Conservation (phyloP, 768 basidiomycete species). For the Pulveroboletus sp. region DNA sequence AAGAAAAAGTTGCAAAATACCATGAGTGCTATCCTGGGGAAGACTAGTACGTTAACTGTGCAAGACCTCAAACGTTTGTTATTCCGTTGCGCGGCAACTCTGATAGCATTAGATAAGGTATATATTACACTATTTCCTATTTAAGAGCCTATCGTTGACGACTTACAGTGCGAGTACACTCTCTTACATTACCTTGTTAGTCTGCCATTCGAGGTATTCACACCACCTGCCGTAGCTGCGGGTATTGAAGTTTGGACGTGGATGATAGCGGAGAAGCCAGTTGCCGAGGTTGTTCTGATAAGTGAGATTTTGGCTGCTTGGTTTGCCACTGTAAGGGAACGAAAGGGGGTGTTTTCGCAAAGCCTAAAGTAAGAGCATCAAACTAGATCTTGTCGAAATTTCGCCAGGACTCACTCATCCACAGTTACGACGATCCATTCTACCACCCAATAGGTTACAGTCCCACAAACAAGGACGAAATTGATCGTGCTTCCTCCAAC, state of each 20-base stretch:
- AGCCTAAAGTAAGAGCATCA: constrained; percentile 65
- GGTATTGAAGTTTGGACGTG: constrained; percentile 97
- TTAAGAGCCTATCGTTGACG: constrained; percentile 5
- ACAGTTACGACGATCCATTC: constrained; percentile 87
- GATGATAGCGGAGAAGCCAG: constrained; percentile 85
- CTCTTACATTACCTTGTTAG: constrained; percentile 84
- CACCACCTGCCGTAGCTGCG: constrained; percentile 78
- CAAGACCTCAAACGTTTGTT: constrained; percentile 83
- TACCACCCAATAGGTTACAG: constrained; percentile 81
- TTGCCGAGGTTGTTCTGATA: constrained; percentile 80
- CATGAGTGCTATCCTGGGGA: constrained; percentile 64
- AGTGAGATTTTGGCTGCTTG: constrained; percentile 85
- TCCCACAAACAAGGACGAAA: constrained; percentile 82
- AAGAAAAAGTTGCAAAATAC: constrained; percentile 66
- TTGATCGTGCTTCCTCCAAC: constrained; percentile 66
- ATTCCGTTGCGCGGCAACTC: constrained; percentile 80
- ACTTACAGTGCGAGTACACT: constrained; percentile 74
- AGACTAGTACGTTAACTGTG: constrained; percentile 70
- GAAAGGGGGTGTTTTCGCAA: constrained; percentile 81
- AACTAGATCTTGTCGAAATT: not conserved
- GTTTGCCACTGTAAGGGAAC: constrained; percentile 74
- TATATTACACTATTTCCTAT: not conserved
- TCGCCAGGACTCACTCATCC: constrained; percentile 4
- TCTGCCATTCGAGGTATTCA: constrained; percentile 87
- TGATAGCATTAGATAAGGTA: constrained; percentile 71